Base-by-base conservation (phyloP, 768 basidiomycete genomes). In the Xerocomellus amylosporus region DNA sequence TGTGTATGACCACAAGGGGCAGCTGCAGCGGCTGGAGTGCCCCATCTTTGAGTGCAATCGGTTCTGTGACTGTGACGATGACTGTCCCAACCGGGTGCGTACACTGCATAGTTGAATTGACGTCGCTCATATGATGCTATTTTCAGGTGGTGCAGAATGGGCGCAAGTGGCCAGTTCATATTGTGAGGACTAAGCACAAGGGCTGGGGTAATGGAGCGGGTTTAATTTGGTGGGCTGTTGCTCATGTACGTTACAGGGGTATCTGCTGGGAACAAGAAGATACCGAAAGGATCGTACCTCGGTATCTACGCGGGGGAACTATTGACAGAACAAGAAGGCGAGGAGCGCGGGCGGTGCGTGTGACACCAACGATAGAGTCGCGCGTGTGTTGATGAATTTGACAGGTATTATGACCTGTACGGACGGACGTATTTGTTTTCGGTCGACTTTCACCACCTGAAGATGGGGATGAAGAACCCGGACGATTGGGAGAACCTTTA, bases 21-120 rank as follows among this genome's bases (percentile, higher is more conserved):
- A 70, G 34, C 62, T 93, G 36, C 81, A 77, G 58, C 59, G 64
- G 4, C 60, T 70, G 15, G 78, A 75, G 7, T 79, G 77, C 51
- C 88, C 91, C 0, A 84, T 94, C 26, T 89, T 89, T 61, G 93
- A 97, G 70, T 97, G 93, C 66, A 92, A 93, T 64, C 84, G 80
- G 41, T 74, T 84, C 28, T 97, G 93, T 65, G 78, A 79, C 2
- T 97, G 93, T 71, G 84, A 84, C 14, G 86, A 88, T 2, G 83
- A 87, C 41, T 97, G 93, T 66, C 75, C 74, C 46, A 96, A 95
- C 71, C 73, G 93, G 70, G 93, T 93, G 64, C 39, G 46, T 50
- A 8, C 24, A 20, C 1, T 14, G 4, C 24, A 10, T n/a, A 30
- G 44, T 19, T n/a, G 10, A n/a, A 5, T 19, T 48, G 30, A 15